These are phyloP conservation scores for Wickerhamomyces sp. DNA, from an alignment of 1,139 yeast genomes.

Conservation along the genomic window DNA sequence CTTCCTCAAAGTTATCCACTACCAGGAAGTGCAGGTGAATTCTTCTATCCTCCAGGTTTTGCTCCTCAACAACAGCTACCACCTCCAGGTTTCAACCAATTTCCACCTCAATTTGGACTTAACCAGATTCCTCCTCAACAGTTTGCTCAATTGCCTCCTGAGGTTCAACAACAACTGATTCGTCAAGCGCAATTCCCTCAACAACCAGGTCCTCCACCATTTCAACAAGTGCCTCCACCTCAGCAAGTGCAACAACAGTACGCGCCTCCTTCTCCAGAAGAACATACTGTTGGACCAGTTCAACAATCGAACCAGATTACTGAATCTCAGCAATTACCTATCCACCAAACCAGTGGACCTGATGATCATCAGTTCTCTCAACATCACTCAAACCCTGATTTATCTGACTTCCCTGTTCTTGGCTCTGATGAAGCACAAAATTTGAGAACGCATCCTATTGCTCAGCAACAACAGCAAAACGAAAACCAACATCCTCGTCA, in stretches of 20 bases:
- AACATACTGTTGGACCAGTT: slow-evolving; percentile 8
- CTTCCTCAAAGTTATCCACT: slow-evolving; percentile 22
- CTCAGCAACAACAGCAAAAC: slow-evolving; percentile 9
- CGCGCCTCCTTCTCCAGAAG: slow-evolving; percentile 13
- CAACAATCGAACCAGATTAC: slow-evolving; percentile 3
- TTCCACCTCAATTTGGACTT: slow-evolving; percentile 33
- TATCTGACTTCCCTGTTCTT: slow-evolving; percentile 46
- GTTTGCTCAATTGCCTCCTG: slow-evolving; percentile 28
- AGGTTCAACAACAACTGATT: slow-evolving; percentile 22
- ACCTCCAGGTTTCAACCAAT: slow-evolving; percentile 14
- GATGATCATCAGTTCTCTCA: slow-evolving; percentile 14
- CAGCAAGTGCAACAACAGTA: slow-evolving; percentile 9
- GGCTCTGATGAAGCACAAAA: slow-evolving; percentile 36
- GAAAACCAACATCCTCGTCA: slow-evolving; percentile 24
- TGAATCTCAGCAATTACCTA: not conserved
- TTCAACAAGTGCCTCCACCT: slow-evolving; percentile 19
- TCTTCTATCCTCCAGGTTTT: slow-evolving; percentile 24
- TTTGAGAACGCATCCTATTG: slow-evolving; percentile 4
- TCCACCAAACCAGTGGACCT: slow-evolving; percentile 9
- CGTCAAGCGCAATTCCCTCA: slow-evolving; percentile 9
- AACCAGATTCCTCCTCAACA: slow-evolving; percentile 24
- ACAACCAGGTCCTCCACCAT: slow-evolving; percentile 11
- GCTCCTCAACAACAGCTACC: slow-evolving; percentile 17
- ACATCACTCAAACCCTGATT: slow-evolving; percentile 27
- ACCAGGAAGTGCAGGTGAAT: slow-evolving; percentile 18